These are phyloP conservation scores for Sclerospora graminicola DNA, from an alignment of 352 stramenopile species.

Conservation along the genomic window DNA sequence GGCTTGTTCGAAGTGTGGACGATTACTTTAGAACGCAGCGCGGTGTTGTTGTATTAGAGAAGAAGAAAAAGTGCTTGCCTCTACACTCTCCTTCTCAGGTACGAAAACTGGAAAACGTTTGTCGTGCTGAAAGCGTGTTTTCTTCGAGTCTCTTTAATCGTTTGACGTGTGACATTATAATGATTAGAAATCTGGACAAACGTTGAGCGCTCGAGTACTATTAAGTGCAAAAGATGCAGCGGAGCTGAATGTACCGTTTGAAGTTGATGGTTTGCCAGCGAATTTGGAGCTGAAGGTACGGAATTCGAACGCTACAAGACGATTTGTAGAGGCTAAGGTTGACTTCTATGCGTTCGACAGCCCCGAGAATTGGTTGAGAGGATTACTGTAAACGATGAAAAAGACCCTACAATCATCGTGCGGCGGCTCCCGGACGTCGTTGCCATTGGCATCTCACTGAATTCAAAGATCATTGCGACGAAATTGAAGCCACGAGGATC, in stretches of 20 bases:
- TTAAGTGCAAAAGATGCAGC: conserved; percentile 51
- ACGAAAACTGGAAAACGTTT: conserved; percentile 1
- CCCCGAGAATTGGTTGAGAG: conserved; percentile 41
- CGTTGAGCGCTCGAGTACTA: conserved; percentile 32
- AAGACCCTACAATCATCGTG: conserved; percentile 27
- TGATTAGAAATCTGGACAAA: conserved; percentile 20
- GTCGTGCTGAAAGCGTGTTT: background rate
- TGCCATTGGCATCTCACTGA: conserved; percentile 42
- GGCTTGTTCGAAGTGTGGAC: conserved; percentile 28
- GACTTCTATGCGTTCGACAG: conserved; percentile 10
- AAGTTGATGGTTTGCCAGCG: conserved; percentile 51
- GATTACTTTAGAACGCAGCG: conserved; percentile 52
- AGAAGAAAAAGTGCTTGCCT: conserved; percentile 34
- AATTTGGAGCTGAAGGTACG: conserved; percentile 53
- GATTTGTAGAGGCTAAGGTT: background rate
- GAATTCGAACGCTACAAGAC: background rate
- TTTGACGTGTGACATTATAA: background rate
- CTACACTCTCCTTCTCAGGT: conserved; percentile 13
- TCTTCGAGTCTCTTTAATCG: background rate
- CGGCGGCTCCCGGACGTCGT: conserved; percentile 41
- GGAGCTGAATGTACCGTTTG: conserved; percentile 45
- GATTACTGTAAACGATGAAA: conserved; percentile 23
- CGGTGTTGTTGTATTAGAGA: conserved; percentile 42
- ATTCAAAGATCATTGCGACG: conserved; percentile 48
- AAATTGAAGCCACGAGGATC: conserved; percentile 26